Conservation (phyloP, 768 basidiomycete genomes). For the Suillus discolor region DNA sequence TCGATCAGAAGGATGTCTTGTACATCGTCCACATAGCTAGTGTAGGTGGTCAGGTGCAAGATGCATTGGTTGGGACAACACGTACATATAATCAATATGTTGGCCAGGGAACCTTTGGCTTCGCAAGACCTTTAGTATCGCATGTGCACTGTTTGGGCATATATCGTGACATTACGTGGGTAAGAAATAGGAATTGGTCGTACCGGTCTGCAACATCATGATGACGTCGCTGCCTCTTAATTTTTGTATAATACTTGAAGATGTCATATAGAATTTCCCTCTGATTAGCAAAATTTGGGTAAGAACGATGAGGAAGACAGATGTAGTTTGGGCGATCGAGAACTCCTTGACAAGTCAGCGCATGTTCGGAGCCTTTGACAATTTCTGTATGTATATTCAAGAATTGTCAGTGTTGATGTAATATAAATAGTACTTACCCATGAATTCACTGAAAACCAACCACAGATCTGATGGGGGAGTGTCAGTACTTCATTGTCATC, state of each 20-base stretch:
- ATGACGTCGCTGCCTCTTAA: constrained; percentile 44
- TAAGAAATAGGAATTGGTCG: background rate
- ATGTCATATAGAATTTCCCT: constrained; percentile 52
- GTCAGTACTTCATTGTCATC: background rate
- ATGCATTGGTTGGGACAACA: background rate
- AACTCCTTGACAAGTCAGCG: constrained; percentile 39
- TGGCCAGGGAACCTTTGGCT: constrained; percentile 27
- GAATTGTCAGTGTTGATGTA: background rate
- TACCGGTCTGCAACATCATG: constrained; percentile 66
- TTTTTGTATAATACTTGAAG: constrained; percentile 53
- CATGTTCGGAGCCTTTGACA: constrained; percentile 65
- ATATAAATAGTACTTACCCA: constrained; percentile 44
- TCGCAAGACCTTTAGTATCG: constrained; percentile 41
- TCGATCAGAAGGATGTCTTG: constrained; percentile 76
- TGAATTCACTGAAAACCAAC: constrained; percentile 64
- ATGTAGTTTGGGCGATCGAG: constrained; percentile 49
- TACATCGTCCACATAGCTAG: constrained; percentile 72
- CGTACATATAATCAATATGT: constrained; percentile 59
- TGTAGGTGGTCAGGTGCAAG: constrained; percentile 1
- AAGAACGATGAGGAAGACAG: constrained; percentile 49
- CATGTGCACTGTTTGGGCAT: constrained; percentile 47
- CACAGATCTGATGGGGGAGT: constrained; percentile 48
- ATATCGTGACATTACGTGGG: background rate
- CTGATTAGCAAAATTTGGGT: constrained; percentile 55
- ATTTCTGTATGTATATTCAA: constrained; percentile 40